Conservation (phyloP, 257 asterid species). For the Nicotiana noctiflora region DNA sequence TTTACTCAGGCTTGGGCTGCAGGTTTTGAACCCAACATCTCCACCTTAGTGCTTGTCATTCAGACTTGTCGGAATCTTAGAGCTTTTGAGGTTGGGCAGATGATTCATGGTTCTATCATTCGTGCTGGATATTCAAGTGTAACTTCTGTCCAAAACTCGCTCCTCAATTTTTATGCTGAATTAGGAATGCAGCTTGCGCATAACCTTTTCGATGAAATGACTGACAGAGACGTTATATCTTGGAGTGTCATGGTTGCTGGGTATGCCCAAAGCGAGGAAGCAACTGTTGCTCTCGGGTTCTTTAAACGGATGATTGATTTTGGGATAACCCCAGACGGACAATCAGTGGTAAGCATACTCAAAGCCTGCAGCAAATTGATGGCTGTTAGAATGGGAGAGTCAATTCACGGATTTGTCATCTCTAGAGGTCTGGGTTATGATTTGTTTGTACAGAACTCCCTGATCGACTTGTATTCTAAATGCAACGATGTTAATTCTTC, state of each 20-base stretch:
- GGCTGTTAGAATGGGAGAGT: slow-evolving; percentile 42
- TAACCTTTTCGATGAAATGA: slow-evolving; percentile 59
- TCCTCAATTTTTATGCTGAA: slow-evolving; percentile 54
- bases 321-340: slow-evolving; percentile 52
- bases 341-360: slow-evolving; percentile 56
- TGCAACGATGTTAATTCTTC: slow-evolving; percentile 61
- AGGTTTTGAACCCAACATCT: slow-evolving; percentile 69
- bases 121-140: slow-evolving; percentile 45
- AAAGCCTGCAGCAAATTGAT: slow-evolving; percentile 57
- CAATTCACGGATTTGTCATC: slow-evolving; percentile 49
- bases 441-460: slow-evolving; percentile 63
- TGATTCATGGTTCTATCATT: slow-evolving; percentile 51
- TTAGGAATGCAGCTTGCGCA: slow-evolving; percentile 46
- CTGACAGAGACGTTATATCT: slow-evolving; percentile 63
- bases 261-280: slow-evolving; percentile 35
- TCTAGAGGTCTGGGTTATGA: slow-evolving; percentile 53
- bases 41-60: slow-evolving; percentile 63
- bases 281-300: slow-evolving; percentile 30
- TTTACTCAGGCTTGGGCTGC: slow-evolving; percentile 41
- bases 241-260: slow-evolving; percentile 77
- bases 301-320: slow-evolving; percentile 47
- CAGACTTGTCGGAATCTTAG: slow-evolving; percentile 43
- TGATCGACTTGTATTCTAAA: slow-evolving; percentile 77
- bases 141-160: slow-evolving; percentile 63
- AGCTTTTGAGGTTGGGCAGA: slow-evolving; percentile 33